A percentile compares a stretch with the other conserved stretches of the same genome.
Evolutionary conservation across 257 asterid genomes (phyloP).

Genomic region (Solanum gracilifrons): DNA sequence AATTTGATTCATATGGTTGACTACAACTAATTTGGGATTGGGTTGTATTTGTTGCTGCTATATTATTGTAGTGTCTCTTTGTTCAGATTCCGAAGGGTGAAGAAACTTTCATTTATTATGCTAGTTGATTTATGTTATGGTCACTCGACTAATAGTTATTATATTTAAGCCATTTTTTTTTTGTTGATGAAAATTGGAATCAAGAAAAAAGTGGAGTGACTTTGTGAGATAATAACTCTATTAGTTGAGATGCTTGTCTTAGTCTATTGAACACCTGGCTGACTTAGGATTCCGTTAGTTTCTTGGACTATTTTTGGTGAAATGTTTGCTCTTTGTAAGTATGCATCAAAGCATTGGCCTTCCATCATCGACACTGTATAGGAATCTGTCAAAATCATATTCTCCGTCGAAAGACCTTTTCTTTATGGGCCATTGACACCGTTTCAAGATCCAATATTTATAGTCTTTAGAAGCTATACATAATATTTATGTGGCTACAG

Average conservation of each 20-base stretch:
- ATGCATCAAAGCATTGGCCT: neutral
- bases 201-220: neutral
- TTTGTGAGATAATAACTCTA: neutral
- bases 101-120: neutral
- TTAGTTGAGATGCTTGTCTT: neutral
- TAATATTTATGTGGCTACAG: neutral
- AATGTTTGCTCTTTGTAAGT: neutral
- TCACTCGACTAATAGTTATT: neutral
- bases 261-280: neutral
- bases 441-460: neutral
- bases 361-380: neutral
- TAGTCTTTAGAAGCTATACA: neutral
- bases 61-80: neutral
- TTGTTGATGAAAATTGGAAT: neutral
- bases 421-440: neutral
- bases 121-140: neutral
- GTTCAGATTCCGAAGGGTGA: neutral
- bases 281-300: neutral
- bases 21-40: neutral
- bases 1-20: neutral
- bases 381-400: neutral
- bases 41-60: neutral
- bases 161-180: neutral
- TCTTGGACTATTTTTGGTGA: neutral
- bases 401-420: neutral